Evolutionary conservation across 202 grass and related monocot species (phyloP), one percentile per base, ranked within the genome.

Genomic region (Panicum hallii): DNA sequence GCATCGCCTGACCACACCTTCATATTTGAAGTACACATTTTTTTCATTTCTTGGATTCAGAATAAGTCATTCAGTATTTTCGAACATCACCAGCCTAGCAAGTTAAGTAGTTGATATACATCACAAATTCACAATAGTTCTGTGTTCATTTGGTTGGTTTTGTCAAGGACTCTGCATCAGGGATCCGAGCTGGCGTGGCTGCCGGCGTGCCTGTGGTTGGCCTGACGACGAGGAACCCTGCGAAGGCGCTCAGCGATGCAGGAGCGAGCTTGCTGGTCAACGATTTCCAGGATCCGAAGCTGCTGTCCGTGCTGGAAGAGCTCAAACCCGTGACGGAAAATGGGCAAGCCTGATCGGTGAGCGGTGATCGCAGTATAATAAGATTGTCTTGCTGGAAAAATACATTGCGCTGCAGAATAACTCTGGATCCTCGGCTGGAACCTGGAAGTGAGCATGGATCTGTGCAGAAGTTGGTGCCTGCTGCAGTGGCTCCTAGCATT

Each of bases 151-250:
- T 57, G 12, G 20, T 50, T 90, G 19, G 0, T 77, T 44, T n/a
- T 79, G 34, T 68, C 0, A 47, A 98, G 96, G 96, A 98, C 78
- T 98, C 93, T 7, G 74, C 89, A 4, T 98, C 96, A 6, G 96
- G 96, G 46, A 60, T 92, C 58, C 87, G 78, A 82, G 96, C 96
- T 8, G 95, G 93, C 57, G 91, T 95, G 42, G 93, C 91, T 60
- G 95, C 95, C 15, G 88, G 89, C 6, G 89, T 98, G 79, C 70
- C 87, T 13, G 96, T 95, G 74, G 86, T 92, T 48, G 93, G 88
- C 11, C 55, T 98, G 67, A 78, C 83, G 26, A 92, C 82, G 8
- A 85, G 96, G 84, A 98, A 98, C 78, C 93, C 96, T 56, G 93
- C 89, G 72, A 90, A 90, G 45, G 87, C 58, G 63, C 83, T 98